Conservation (phyloP, 306 rosid genomes). For the Corylus heterophylla region DNA sequence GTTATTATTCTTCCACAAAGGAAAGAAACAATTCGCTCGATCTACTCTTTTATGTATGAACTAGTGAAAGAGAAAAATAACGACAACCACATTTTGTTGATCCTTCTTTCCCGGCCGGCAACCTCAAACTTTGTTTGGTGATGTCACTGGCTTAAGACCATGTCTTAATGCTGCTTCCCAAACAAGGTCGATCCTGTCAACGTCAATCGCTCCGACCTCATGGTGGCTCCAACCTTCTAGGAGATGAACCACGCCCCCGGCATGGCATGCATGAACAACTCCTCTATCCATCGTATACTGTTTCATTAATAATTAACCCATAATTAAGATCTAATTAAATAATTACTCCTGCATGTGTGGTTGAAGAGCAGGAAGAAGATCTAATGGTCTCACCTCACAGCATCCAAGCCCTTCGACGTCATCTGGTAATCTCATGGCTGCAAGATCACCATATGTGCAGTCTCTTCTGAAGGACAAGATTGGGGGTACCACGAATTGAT, state of each 20-base stretch:
- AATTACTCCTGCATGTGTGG: too few relatives aligned
- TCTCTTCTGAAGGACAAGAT: constrained; percentile 78
- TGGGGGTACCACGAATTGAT: constrained; percentile 97
- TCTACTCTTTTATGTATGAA: too few relatives aligned
- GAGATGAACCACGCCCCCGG: constrained; percentile 90
- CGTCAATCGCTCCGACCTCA: constrained; percentile 92
- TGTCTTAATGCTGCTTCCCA: constrained; percentile 92
- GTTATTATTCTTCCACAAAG: too few relatives aligned
- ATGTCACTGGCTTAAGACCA: constrained; percentile 71
- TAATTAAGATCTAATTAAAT: too few relatives aligned
- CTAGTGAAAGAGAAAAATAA: too few relatives aligned
- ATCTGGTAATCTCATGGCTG: constrained; percentile 88
- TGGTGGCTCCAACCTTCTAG: constrained; percentile 94
- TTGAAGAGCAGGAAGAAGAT: too few relatives aligned
- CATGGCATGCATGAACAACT: constrained; percentile 98
- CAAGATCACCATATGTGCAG: constrained; percentile 94
- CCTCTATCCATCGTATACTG: constrained; percentile 98
- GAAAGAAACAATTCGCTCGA: too few relatives aligned
- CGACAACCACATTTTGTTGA: too few relatives aligned
- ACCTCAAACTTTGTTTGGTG: constrained; percentile 12
- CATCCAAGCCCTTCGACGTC: constrained; percentile 80
- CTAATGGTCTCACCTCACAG: constrained; percentile 63
- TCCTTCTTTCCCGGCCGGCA: too few relatives aligned
- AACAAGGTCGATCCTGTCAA: constrained; percentile 79
- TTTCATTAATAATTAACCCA: too few relatives aligned